Conservation (phyloP, 345 rosid genomes). For the Odontarrhena argentea region DNA sequence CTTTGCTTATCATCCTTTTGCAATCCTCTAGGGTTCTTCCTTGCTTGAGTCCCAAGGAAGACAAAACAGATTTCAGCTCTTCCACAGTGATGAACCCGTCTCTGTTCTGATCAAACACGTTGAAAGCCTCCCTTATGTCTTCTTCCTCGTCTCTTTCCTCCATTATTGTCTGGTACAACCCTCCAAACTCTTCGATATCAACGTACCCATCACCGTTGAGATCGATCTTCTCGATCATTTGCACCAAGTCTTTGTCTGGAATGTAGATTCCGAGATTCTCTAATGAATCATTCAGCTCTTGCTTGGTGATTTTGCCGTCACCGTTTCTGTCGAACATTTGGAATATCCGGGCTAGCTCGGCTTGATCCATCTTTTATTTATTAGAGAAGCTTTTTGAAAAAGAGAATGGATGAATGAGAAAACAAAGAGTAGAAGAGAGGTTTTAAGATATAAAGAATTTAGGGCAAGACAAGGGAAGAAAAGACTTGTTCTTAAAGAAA, state of each 20-base stretch:
- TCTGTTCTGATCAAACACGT: conserved; percentile 86
- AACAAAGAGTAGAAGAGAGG: conserved; percentile 25
- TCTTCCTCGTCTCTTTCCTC: conserved; percentile 82
- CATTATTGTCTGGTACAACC: conserved; percentile 77
- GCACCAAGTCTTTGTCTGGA: conserved; percentile 60
- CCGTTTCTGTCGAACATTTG: conserved; percentile 90
- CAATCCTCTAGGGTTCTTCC: conserved; percentile 85
- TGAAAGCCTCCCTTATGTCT: conserved; percentile 86
- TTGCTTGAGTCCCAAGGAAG: conserved; percentile 82
- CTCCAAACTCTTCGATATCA: conserved; percentile 88
- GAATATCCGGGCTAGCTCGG: conserved; percentile 75
- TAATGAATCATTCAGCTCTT: conserved; percentile 70
- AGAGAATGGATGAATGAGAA: conserved; percentile 21
- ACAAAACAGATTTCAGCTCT: conserved; percentile 78
- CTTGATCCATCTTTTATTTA: conserved; percentile 54
- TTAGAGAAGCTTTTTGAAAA: background rate
- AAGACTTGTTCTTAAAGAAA: conserved; percentile 37
- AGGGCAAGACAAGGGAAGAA: conserved; percentile 21
- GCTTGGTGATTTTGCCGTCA: conserved; percentile 76
- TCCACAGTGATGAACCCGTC: conserved; percentile 93
- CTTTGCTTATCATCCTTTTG: conserved; percentile 80
- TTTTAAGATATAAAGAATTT: conserved; percentile 28
- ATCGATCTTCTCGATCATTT: conserved; percentile 88
- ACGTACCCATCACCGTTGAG: conserved; percentile 80
- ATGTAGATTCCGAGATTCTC: conserved; percentile 72